A percentile compares a stretch with the other conserved stretches of the same genome.
Evolutionary conservation across 2,329 filamentous ascomycete genomes (phyloP).

Genomic region (Ophiosphaerella korrae): DNA sequence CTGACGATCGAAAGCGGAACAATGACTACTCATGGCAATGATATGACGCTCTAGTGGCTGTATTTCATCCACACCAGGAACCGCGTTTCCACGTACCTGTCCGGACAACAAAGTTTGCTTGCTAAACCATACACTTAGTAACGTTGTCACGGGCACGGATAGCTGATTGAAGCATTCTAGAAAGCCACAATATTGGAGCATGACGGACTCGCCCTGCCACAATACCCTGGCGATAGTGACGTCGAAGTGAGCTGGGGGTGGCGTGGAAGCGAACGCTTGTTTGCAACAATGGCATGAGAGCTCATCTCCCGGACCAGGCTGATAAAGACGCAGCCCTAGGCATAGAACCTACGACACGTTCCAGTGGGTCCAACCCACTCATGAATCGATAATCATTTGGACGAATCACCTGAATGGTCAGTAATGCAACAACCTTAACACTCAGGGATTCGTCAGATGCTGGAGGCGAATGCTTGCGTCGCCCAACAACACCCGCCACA

Average conservation of each 20-base stretch:
- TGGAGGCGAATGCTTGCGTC: constrained; percentile 6
- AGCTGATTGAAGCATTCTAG: not conserved
- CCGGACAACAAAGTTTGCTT: not conserved
- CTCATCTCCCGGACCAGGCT: constrained; percentile 30
- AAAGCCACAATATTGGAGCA: constrained; percentile 6
- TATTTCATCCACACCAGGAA: constrained; percentile 1
- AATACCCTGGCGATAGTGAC: constrained; percentile 18
- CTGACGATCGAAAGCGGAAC: constrained; percentile 34
- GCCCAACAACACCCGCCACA: not conserved
- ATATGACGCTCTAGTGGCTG: constrained; percentile 16
- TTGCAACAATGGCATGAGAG: constrained; percentile 26
- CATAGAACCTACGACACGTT: not conserved
- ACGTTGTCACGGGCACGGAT: not conserved
- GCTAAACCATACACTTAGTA: not conserved
- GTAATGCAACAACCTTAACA: not conserved
- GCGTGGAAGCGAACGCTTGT: constrained; percentile 14
- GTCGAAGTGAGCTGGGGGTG: constrained; percentile 22
- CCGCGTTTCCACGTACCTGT: not conserved
- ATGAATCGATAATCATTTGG: not conserved
- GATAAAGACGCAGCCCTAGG: constrained; percentile 11
- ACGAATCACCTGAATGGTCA: not conserved
- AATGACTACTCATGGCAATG: constrained; percentile 26
- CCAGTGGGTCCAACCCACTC: not conserved
- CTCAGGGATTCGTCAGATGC: not conserved
- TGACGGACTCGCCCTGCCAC: not conserved